Evolutionary conservation across 2,329 filamentous ascomycete species (phyloP).

Genomic region (Apiospora pterosperma): DNA sequence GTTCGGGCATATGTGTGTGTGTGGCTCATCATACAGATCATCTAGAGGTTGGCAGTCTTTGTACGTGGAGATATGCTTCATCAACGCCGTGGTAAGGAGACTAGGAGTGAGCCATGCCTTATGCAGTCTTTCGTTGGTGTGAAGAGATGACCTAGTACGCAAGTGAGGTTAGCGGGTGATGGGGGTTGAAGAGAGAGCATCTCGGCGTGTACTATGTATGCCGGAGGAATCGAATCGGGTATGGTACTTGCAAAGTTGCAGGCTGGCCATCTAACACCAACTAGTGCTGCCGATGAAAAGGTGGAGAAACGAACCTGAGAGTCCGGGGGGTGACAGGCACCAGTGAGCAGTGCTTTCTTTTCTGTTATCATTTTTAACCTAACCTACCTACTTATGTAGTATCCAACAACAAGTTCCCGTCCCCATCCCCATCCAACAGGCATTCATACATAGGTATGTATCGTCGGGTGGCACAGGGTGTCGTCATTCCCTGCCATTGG

Average conservation of each 20-base stretch:
- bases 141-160: neutral
- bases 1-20: neutral
- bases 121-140: neutral
- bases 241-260: neutral
- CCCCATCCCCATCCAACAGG: no score
- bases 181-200: slow-evolving; percentile 2
- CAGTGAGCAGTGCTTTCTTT: neutral
- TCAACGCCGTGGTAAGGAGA: neutral
- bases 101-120: neutral
- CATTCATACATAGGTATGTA: neutral
- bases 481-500: neutral
- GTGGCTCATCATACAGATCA: neutral
- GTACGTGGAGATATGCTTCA: neutral
- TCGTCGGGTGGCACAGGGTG: neutral
- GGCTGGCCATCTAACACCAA: neutral
- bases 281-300: slow-evolving; percentile 2
- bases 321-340: slow-evolving; percentile 5
- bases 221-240: slow-evolving; percentile 1
- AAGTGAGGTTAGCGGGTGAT: neutral
- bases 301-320: neutral
- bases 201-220: slow-evolving; percentile 2
- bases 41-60: neutral
- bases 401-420: neutral
- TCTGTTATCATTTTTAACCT: no score
- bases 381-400: no score